Conservation (phyloP, 495 filamentous ascomycete species). For the Xylaria sp. region DNA sequence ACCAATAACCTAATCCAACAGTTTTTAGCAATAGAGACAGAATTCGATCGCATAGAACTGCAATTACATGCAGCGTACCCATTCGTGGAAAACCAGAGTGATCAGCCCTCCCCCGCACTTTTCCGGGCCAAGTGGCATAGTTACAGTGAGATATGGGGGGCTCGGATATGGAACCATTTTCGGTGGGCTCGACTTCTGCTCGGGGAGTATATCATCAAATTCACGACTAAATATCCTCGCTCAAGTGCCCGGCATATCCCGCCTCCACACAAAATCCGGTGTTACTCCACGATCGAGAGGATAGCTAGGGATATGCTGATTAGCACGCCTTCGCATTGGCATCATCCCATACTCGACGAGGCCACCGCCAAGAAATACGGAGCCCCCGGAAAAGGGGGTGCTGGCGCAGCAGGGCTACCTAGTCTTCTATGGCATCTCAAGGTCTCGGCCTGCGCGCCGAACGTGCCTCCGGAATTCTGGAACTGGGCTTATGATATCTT, state of each 20-base stretch:
- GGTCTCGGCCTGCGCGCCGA: slow-evolving; percentile 50
- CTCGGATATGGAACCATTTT: slow-evolving; percentile 68
- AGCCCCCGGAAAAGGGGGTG: slow-evolving; percentile 45
- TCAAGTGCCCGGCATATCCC: slow-evolving; percentile 47
- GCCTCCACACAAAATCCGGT: slow-evolving; percentile 42
- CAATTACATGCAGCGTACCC: slow-evolving; percentile 42
- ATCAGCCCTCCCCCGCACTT: slow-evolving; percentile 49
- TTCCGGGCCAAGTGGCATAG: slow-evolving; percentile 67
- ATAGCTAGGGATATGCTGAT: slow-evolving; percentile 51
- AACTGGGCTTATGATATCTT: slow-evolving; percentile 47
- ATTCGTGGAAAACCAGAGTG: slow-evolving; percentile 31
- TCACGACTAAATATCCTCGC: slow-evolving; percentile 39
- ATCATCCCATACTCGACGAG: slow-evolving; percentile 46
- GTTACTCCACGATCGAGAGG: slow-evolving; percentile 39
- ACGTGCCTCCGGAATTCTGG: slow-evolving; percentile 46
- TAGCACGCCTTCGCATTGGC: slow-evolving; percentile 54
- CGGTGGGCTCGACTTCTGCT: slow-evolving; percentile 66
- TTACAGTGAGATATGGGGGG: slow-evolving; percentile 64
- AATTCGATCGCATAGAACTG: slow-evolving; percentile 45
- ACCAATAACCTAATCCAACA: slow-evolving; percentile 41
- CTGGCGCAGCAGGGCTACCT: slow-evolving; percentile 52
- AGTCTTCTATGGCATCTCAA: slow-evolving; percentile 51
- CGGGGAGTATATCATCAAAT: slow-evolving; percentile 58
- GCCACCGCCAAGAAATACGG: slow-evolving; percentile 40
- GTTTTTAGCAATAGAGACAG: slow-evolving; percentile 43